phyloP scores from a whole-genome alignment of 768 basidiomycete genomes.

The Lactarius evosmus region DNA sequence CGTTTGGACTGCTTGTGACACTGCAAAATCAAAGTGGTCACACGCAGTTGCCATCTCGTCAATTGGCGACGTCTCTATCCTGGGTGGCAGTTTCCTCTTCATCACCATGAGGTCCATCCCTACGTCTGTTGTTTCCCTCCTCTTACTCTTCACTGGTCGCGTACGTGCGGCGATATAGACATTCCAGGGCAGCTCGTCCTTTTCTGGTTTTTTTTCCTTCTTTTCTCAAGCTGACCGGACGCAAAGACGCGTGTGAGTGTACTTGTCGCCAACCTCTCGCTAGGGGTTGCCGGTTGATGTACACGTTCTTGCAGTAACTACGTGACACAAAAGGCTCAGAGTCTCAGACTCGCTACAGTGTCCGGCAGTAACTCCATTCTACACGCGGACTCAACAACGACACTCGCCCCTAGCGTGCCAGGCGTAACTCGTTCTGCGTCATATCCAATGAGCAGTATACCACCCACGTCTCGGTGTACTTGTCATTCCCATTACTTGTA shows the following conservation, averaged over 20 bases:
- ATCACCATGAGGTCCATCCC: background rate
- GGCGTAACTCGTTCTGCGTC: slow-evolving; percentile 58
- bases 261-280: background rate
- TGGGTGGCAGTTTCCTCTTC: background rate
- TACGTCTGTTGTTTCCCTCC: background rate
- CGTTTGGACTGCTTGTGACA: background rate
- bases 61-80: background rate
- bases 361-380: slow-evolving; percentile 51
- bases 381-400: slow-evolving; percentile 51
- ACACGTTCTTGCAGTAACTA: slow-evolving; percentile 37
- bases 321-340: slow-evolving; percentile 47
- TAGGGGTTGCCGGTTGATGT: background rate
- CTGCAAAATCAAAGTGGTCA: slow-evolving; percentile 6
- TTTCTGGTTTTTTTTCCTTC: slow-evolving; percentile 47
- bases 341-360: slow-evolving; percentile 56
- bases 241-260: slow-evolving; percentile 59
- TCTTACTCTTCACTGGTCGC: slow-evolving; percentile 33
- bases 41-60: background rate
- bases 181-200: slow-evolving; percentile 46
- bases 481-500: slow-evolving; percentile 19
- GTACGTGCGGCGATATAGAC: slow-evolving; percentile 46
- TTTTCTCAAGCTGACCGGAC: slow-evolving; percentile 59
- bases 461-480: slow-evolving; percentile 53
- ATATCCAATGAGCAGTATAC: slow-evolving; percentile 50
- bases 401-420: slow-evolving; percentile 44